Evolutionary conservation across 2,329 filamentous ascomycete genomes (phyloP), one percentile per base, ranked within the genome.

Genomic region (Colletotrichum noveboracense): DNA sequence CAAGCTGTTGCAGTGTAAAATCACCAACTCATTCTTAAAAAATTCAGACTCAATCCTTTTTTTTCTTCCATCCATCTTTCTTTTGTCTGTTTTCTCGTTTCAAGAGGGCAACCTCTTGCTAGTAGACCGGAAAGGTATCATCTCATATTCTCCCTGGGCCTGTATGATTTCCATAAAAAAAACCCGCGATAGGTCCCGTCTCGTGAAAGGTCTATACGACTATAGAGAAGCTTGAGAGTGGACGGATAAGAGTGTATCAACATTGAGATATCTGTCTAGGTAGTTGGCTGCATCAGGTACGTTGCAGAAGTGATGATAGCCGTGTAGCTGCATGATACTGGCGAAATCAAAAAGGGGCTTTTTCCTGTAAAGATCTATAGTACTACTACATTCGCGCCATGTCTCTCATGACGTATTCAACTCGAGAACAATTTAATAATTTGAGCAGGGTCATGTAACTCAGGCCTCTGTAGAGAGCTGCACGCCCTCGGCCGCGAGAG

Each of bases 401-500:
- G 16, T 66, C 36, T 9, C 21, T 64, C 60, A 21, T 52, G n/a
- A 52, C n/a, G n/a, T 52, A 21, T 52, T 52, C 43, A 52, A 52
- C 60, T 28, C 26, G 13, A 14, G 24, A 28, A 24, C 26, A 58
- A 58, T 58, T 58, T 18, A 18, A 58, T 58, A 3, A 16, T 16
- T 16, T 61, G 58, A 12, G 16, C 10, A 21, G n/a, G 18, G 14
- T 14, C 18, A 52, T 21, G 28, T 13, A 24, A n/a, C 12, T 78
- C 76, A 86, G 48, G 78, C 79, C 78, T 90, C 88, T 0, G 87
- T 89, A 32, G 87, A 88, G 13, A 84, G 80, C 74, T 88, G 85
- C 14, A 90, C 84, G 0, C 87, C 87, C 79, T 92, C 92, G 74
- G 95, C 93, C 48, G 92, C 91, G 74, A 96, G 86, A 14, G 93